Evolutionary conservation across 768 basidiomycete species (phyloP).

Genomic region (Hericium alpestre): DNA sequence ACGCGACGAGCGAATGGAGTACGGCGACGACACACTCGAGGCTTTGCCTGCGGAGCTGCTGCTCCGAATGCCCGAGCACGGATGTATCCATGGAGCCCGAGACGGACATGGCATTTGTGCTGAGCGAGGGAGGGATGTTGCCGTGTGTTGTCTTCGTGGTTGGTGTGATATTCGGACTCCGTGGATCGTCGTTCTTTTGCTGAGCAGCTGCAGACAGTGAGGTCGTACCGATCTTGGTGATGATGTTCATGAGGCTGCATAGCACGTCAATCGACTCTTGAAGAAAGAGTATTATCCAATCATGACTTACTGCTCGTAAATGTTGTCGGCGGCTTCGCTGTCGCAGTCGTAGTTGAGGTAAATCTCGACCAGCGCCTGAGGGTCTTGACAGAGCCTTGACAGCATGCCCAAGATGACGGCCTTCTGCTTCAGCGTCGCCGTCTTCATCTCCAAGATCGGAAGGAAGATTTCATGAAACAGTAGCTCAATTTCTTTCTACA

Average conservation of each 20-base stretch:
- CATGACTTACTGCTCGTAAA: constrained; percentile 81
- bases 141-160: constrained; percentile 33
- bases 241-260: constrained; percentile 80
- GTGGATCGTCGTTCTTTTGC: constrained; percentile 43
- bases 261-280: constrained; percentile 3
- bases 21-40: constrained; percentile 90
- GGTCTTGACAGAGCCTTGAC: constrained; percentile 82
- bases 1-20: constrained; percentile 79
- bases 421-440: constrained; percentile 91
- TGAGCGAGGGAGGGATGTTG: constrained; percentile 51
- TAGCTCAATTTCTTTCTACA: constrained; percentile 97
- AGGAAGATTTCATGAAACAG: constrained; percentile 98
- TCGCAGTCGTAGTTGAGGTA: constrained; percentile 99
- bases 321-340: constrained; percentile 86
- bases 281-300: not conserved
- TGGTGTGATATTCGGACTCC: constrained; percentile 51
- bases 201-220: constrained; percentile 27
- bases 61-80: constrained; percentile 63
- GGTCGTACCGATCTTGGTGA: constrained; percentile 79
- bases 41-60: constrained; percentile 79
- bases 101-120: constrained; percentile 52
- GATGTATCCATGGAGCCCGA: constrained; percentile 61
- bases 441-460: constrained; percentile 96
- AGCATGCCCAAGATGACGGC: constrained; percentile 85
- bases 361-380: constrained; percentile 93